A percentile compares a stretch with the other conserved stretches of the same genome.
These are phyloP conservation scores for Phytophthora megakarya DNA, from an alignment of 352 stramenopile genomes.

Conservation along the genomic window DNA sequence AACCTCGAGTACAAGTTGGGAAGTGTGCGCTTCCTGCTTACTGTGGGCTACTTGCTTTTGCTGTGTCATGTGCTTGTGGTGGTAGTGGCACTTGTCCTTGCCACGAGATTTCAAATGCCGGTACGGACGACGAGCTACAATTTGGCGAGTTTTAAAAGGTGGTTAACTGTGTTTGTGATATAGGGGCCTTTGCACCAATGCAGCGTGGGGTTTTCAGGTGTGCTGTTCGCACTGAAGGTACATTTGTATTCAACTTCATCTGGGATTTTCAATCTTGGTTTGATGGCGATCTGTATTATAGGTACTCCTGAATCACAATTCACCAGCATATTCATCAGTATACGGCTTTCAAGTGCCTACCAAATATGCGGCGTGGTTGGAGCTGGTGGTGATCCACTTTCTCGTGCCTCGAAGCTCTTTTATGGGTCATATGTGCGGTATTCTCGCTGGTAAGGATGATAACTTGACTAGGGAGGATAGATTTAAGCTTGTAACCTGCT, in stretches of 20 bases:
- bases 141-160: neutral
- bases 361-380: constrained; percentile 89
- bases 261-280: neutral
- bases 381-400: constrained; percentile 89
- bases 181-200: constrained; percentile 62
- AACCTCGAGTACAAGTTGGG: constrained; percentile 76
- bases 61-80: constrained; percentile 69
- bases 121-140: constrained; percentile 6
- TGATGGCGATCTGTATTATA: constrained; percentile 26
- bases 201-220: constrained; percentile 78
- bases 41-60: constrained; percentile 60
- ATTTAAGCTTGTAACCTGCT: neutral
- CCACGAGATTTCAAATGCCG: constrained; percentile 30
- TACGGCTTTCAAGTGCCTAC: constrained; percentile 82
- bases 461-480: neutral
- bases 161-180: neutral
- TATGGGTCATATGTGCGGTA: constrained; percentile 88
- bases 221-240: constrained; percentile 86
- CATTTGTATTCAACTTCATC: neutral
- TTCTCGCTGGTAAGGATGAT: constrained; percentile 65
- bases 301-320: constrained; percentile 85
- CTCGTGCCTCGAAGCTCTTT: constrained; percentile 83
- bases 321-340: constrained; percentile 59
- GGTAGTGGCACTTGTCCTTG: constrained; percentile 38
- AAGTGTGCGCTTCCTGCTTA: constrained; percentile 51